Base-by-base conservation (phyloP, 1,284 basidiomycete genomes). In the Trichosporon faecale region DNA sequence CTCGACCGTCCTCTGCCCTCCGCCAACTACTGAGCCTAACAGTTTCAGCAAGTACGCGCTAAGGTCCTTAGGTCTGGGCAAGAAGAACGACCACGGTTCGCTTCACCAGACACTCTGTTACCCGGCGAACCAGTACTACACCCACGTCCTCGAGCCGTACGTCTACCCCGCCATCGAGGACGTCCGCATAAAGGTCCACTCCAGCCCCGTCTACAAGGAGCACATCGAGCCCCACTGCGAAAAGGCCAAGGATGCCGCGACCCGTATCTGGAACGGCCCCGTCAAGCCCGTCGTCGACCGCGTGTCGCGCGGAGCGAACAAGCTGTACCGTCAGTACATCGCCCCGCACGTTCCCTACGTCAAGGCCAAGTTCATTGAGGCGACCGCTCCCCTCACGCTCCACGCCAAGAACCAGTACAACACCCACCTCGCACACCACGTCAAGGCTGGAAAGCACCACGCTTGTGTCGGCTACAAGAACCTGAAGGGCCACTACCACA, bases 1-100 rank as follows among this genome's bases (percentile, higher is more conserved):
- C 66, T 82, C 81, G 5, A 80, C 78, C 23, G 75, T 82, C 40
- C 64, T 80, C 40, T 82, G 81, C 69, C 81, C 81, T 4, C 79
- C 77, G 8, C 76, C 79, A 0, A 60, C 68, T 0, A 16, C 69
- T 3, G 14, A 69, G 35, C 64, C 72, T 18, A 76, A 76, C 6
- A 69, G 72, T 14, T 64, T 81, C 40, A 77, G 78, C n/a, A 69
- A 65, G 64, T 75, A 75, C 63, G 72, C 79, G 23, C 74, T 79
- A n/a, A 72, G 74, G 21, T 75, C 77, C 4, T 70, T 82, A 14
- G 80, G 79, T 8, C 72, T 79, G 12, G 55, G 64, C 21, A 68
- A 68, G 27, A 31, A 68, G 35, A 21, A 46, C 63, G 67, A 74
- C 40, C 73, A 77, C 52, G 76, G 76, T 9, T 27, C 70, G 23